Evolutionary conservation across 768 basidiomycete genomes (phyloP).

Genomic region (Daedalea quercina): DNA sequence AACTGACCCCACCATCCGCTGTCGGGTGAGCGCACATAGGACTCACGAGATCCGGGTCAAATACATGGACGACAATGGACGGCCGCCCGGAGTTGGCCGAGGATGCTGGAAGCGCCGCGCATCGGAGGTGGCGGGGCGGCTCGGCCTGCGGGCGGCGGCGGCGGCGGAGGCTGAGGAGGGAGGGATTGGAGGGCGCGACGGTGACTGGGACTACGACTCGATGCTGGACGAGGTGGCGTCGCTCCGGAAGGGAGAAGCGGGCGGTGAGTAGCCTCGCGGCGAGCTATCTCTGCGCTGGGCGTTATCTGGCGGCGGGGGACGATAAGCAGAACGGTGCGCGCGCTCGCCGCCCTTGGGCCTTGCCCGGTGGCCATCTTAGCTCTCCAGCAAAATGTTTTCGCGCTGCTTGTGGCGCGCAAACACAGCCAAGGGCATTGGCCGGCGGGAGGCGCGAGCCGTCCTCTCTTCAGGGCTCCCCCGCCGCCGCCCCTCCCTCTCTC

Average conservation of each 20-base stretch:
- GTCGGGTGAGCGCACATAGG: too few species aligned
- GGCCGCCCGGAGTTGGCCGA: neutral
- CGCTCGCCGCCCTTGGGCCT: neutral
- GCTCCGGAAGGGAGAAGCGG: neutral
- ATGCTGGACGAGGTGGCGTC: neutral
- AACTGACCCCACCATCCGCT: neutral
- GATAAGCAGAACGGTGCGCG: neutral
- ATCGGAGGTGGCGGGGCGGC: neutral
- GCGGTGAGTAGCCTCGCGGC: slow-evolving; percentile 1
- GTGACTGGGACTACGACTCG: neutral
- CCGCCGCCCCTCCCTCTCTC: neutral
- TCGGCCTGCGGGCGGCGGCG: neutral
- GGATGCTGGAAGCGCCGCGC: neutral
- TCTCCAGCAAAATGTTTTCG: too few species aligned
- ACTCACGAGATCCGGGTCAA: neutral
- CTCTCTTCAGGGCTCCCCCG: neutral
- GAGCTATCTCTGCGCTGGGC: neutral
- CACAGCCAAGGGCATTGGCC: too few species aligned
- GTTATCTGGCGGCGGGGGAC: neutral
- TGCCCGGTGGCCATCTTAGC: too few species aligned
- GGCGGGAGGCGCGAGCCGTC: too few species aligned
- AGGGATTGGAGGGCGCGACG: too few species aligned
- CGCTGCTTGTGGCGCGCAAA: too few species aligned
- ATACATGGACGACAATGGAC: neutral
- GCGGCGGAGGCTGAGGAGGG: neutral